Percentiles rank a stretch among this genome's conserved stretches.
Conservation (phyloP, 306 rosid genomes). For the Gastrolobium bilobum region DNA sequence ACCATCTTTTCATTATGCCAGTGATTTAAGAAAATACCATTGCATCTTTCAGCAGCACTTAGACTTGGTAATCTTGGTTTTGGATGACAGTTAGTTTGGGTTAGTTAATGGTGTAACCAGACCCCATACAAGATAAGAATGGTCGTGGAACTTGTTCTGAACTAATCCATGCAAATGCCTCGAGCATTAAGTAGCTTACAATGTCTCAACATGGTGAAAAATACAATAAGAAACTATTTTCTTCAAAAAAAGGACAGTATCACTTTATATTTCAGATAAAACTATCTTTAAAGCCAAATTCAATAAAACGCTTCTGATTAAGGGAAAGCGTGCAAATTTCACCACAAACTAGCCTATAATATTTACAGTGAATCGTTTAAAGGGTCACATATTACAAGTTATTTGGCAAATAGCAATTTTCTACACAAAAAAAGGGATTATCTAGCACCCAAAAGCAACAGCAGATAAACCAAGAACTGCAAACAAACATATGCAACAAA, state of each 20-base stretch:
- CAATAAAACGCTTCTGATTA: background rate
- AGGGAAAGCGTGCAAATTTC: constrained; percentile 28
- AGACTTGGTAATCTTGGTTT: constrained; percentile 12
- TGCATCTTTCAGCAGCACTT: constrained; percentile 39
- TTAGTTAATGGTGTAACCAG: constrained; percentile 31
- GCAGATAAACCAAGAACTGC: constrained; percentile 41
- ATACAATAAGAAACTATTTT: constrained; percentile 9
- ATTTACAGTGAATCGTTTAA: constrained; percentile 13
- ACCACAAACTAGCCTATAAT: constrained; percentile 12
- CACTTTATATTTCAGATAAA: constrained; percentile 12
- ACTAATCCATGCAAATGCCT: constrained; percentile 15
- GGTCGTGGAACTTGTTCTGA: constrained; percentile 32
- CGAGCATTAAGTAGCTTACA: constrained; percentile 26
- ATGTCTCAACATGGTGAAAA: constrained; percentile 16
- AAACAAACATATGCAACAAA: constrained; percentile 36
- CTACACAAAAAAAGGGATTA: background rate
- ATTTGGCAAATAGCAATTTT: constrained; percentile 16
- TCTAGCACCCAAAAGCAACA: constrained; percentile 41
- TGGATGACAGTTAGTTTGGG: constrained; percentile 19
- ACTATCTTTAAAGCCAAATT: constrained; percentile 29
- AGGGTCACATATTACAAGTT: background rate
- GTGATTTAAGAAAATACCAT: constrained; percentile 24
- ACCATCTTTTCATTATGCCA: constrained; percentile 29
- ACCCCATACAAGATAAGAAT: constrained; percentile 20
- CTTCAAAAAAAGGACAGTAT: background rate